A percentile compares a stretch with the other conserved stretches of the same genome.
These are phyloP conservation scores for Xylariaceae sp. DNA, from an alignment of 2,329 filamentous ascomycete species.

Conservation along the genomic window DNA sequence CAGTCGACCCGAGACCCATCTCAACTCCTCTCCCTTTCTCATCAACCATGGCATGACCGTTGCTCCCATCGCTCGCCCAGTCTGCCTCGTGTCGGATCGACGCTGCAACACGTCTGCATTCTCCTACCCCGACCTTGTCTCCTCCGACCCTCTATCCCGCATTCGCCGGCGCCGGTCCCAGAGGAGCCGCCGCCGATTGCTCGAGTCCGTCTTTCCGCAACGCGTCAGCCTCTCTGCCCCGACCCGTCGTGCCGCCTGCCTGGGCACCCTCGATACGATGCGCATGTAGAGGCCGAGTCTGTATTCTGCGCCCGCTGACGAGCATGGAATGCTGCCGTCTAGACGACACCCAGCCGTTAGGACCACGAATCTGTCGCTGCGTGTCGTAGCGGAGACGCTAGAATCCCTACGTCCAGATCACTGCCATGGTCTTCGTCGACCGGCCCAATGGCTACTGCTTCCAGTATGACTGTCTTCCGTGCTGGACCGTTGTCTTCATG, in stretches of 20 bases:
- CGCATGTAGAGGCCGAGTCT: neutral
- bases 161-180: no score
- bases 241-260: slow-evolving; percentile 7
- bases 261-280: no score
- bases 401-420: slow-evolving; percentile 6
- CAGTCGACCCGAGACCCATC: slow-evolving; percentile 2
- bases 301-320: slow-evolving; percentile 11
- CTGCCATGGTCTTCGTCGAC: slow-evolving; percentile 20
- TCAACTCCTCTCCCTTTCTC: slow-evolving; percentile 1
- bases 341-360: slow-evolving; percentile 15
- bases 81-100: no score
- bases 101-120: no score
- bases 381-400: slow-evolving; percentile 12
- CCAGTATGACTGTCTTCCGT: slow-evolving; percentile 15
- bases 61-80: no score
- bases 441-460: slow-evolving; percentile 22
- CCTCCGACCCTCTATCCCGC: no score
- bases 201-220: no score
- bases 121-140: no score
- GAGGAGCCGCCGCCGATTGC: no score
- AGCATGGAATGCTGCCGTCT: slow-evolving; percentile 20
- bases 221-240: no score
- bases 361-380: slow-evolving; percentile 10
- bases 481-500: slow-evolving; percentile 1
- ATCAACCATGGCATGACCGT: no score